Evolutionary conservation across 805 yeast species (phyloP).

Genomic region (Zygosaccharomyces bisporus): DNA sequence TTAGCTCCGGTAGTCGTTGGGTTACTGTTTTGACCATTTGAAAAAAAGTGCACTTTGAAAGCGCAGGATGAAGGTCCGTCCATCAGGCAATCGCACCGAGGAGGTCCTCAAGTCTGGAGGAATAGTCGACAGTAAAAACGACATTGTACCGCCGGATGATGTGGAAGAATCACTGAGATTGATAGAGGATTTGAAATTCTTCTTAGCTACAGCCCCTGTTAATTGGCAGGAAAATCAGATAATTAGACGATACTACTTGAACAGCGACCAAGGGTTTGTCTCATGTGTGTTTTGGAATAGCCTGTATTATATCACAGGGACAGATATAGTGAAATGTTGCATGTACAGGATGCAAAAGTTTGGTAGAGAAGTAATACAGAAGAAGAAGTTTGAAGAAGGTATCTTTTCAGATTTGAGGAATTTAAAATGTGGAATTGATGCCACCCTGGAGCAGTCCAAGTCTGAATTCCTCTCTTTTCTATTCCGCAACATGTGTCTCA

Average conservation of each 20-base stretch:
- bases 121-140: conserved; percentile 5
- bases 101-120: conserved; percentile 18
- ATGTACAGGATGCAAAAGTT: conserved; percentile 84
- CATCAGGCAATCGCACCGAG: conserved; percentile 20
- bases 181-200: conserved; percentile 77
- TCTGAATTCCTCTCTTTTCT: conserved; percentile 80
- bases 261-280: conserved; percentile 88
- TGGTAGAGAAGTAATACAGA: conserved; percentile 78
- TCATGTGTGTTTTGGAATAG: conserved; percentile 91
- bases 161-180: conserved; percentile 53
- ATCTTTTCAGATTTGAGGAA: conserved; percentile 86
- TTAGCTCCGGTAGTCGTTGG: neutral
- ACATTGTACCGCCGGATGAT: conserved; percentile 10
- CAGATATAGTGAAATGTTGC: conserved; percentile 90
- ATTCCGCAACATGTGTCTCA: conserved; percentile 77
- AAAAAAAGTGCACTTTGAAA: neutral
- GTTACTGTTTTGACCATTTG: neutral
- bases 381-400: conserved; percentile 96
- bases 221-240: conserved; percentile 89
- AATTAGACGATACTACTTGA: conserved; percentile 77
- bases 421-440: conserved; percentile 81
- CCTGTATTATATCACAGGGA: conserved; percentile 86
- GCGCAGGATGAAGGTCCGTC: conserved; percentile 13
- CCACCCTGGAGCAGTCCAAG: conserved; percentile 81
- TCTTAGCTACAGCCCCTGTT: conserved; percentile 90